Evolutionary conservation across 306 rosid species (phyloP).

Genomic region (Pyrus bretschneideri): DNA sequence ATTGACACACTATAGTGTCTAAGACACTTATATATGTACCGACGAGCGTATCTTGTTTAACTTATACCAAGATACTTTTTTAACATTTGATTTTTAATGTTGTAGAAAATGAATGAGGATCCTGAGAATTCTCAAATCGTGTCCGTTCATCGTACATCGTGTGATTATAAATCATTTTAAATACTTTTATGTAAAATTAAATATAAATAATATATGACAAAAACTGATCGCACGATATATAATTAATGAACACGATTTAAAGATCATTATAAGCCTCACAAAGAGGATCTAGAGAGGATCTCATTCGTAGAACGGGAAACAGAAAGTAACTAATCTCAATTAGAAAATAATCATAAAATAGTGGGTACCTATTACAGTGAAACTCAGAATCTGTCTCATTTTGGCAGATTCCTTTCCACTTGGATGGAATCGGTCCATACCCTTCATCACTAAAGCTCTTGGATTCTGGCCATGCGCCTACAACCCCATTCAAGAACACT

Average conservation of each 20-base stretch:
- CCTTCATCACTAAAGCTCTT: conserved; percentile 59
- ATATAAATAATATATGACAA: too few species aligned
- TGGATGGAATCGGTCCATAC: conserved; percentile 75
- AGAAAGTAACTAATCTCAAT: background rate
- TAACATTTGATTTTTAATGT: background rate
- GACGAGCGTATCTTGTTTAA: background rate
- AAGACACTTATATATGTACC: too few species aligned
- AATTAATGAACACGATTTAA: fast-evolving
- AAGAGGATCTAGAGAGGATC: too few species aligned
- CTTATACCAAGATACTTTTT: background rate
- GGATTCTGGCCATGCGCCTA: conserved; percentile 85
- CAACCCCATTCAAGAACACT: background rate
- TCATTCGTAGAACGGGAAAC: background rate
- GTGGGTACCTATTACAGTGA: conserved; percentile 63
- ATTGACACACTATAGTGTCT: too few species aligned
- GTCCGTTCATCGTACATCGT: too few species aligned
- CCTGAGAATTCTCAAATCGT: too few species aligned
- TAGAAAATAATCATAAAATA: background rate
- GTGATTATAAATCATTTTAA: fast-evolving
- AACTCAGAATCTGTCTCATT: conserved; percentile 37
- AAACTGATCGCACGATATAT: fast-evolving
- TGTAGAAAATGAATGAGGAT: background rate
- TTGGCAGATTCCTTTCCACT: conserved; percentile 81
- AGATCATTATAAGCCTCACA: fast-evolving
- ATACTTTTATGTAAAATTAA: too few species aligned